Percentiles rank a stretch among this genome's conserved stretches.
These are phyloP conservation scores for Tuctoria greenei DNA, from an alignment of 176 grass and related monocot genomes.

Conservation along the genomic window DNA sequence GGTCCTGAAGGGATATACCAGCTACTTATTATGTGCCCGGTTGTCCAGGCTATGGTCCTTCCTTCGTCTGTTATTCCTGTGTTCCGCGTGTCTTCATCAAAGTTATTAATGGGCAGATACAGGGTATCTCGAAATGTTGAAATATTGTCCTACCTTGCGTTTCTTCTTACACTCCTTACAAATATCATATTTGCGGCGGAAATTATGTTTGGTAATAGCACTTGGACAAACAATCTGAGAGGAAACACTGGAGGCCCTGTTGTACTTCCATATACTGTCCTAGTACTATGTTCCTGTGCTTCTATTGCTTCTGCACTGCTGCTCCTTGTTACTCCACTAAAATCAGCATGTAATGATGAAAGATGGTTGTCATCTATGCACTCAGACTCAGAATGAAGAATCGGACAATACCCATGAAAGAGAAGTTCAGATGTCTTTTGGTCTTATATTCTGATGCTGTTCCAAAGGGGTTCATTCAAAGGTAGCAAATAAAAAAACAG, in stretches of 20 bases:
- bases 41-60: slow-evolving; percentile 80
- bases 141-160: slow-evolving; percentile 56
- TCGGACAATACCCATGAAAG: background rate
- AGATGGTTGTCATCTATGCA: slow-evolving; percentile 17
- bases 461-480: background rate
- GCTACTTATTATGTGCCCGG: slow-evolving; percentile 58
- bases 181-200: slow-evolving; percentile 76
- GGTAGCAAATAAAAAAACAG: slow-evolving; percentile 15
- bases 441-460: background rate
- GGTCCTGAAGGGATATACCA: slow-evolving; percentile 73
- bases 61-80: slow-evolving; percentile 75
- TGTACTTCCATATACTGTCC: slow-evolving; percentile 41
- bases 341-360: slow-evolving; percentile 57
- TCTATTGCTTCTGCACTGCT: slow-evolving; percentile 59
- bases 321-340: slow-evolving; percentile 69
- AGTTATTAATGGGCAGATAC: slow-evolving; percentile 67
- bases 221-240: slow-evolving; percentile 67
- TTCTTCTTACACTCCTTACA: slow-evolving; percentile 62
- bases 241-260: slow-evolving; percentile 50
- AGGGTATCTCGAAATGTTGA: slow-evolving; percentile 54
- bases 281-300: slow-evolving; percentile 64
- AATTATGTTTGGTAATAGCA: slow-evolving; percentile 80
- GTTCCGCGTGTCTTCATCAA: slow-evolving; percentile 71
- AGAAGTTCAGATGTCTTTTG: slow-evolving; percentile 42
- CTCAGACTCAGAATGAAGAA: slow-evolving; percentile 13